phyloP scores from a whole-genome alignment of 2,329 filamentous ascomycete genomes.

The Rosellinia necatrix region DNA sequence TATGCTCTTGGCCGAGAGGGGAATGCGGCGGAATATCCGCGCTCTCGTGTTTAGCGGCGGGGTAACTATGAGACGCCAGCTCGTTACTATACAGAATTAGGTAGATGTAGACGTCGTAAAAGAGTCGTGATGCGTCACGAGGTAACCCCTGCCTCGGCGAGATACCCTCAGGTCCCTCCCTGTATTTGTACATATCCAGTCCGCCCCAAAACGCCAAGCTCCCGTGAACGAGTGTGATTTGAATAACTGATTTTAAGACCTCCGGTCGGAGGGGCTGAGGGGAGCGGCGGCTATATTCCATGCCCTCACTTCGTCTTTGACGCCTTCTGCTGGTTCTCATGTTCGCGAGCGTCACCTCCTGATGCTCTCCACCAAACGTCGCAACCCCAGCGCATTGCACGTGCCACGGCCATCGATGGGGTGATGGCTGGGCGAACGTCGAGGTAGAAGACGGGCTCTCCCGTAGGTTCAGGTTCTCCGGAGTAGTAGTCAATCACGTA shows the following conservation, averaged over 20 bases:
- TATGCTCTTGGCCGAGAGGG: background rate
- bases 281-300: background rate
- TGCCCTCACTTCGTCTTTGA: conserved; percentile 3
- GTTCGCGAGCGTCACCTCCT: conserved; percentile 68
- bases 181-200: conserved; percentile 18
- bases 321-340: conserved; percentile 34
- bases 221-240: conserved; percentile 1
- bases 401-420: conserved; percentile 78
- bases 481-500: conserved; percentile 98
- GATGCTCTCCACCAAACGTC: conserved; percentile 93
- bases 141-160: conserved; percentile 1
- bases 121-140: conserved; percentile 29
- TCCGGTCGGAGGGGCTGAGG: too few relatives aligned
- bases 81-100: conserved; percentile 23
- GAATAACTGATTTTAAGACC: too few relatives aligned
- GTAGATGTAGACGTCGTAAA: conserved; percentile 10
- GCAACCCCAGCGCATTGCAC: conserved; percentile 84
- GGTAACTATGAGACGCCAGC: background rate
- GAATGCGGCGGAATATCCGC: background rate
- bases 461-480: conserved; percentile 77
- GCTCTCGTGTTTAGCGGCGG: background rate
- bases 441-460: conserved; percentile 93
- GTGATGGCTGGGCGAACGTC: conserved; percentile 91
- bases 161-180: background rate
- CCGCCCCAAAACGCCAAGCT: conserved; percentile 21